Conservation (phyloP, 2,329 filamentous ascomycete genomes). For the Elsinoe australis region DNA sequence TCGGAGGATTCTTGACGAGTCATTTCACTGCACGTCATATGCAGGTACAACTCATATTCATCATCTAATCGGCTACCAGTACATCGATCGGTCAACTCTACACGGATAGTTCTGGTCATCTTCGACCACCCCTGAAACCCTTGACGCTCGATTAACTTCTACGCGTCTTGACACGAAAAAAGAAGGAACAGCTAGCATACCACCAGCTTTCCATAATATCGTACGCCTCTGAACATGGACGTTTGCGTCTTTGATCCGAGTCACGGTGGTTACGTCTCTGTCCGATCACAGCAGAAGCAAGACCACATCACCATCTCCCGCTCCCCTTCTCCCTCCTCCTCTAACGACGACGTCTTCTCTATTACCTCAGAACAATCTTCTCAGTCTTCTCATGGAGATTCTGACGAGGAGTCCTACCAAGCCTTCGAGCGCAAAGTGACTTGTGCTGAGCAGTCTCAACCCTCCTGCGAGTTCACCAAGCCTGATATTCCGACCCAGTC, state of each 20-base stretch:
- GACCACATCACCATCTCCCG: conserved; percentile 12
- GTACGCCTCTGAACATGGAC: conserved; percentile 3
- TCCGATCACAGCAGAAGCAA: background rate
- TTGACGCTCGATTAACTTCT: conserved; percentile 13
- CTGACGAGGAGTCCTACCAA: conserved; percentile 14
- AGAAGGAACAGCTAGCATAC: conserved; percentile 1
- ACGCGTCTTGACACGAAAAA: conserved; percentile 4
- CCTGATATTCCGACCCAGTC: conserved; percentile 42
- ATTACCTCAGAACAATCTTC: conserved; percentile 16
- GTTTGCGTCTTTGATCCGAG: conserved; percentile 17
- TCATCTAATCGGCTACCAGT: conserved; percentile 17
- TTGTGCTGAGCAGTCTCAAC: conserved; percentile 12
- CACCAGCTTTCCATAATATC: conserved; percentile 11
- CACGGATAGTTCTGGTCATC: conserved; percentile 19
- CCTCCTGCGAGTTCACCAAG: conserved; percentile 3
- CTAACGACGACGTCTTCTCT: conserved; percentile 8
- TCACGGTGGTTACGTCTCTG: conserved; percentile 15
- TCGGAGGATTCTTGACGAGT: conserved; percentile 4
- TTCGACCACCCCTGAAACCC: conserved; percentile 9
- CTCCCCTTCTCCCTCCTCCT: conserved; percentile 4
- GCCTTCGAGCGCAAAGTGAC: conserved; percentile 14
- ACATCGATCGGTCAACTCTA: conserved; percentile 19
- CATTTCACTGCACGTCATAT: conserved; percentile 5
- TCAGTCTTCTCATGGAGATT: conserved; percentile 14
- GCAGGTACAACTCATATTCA: background rate